phyloP scores from a whole-genome alignment of 768 basidiomycete genomes.

The Leccinum aurantiacum region DNA sequence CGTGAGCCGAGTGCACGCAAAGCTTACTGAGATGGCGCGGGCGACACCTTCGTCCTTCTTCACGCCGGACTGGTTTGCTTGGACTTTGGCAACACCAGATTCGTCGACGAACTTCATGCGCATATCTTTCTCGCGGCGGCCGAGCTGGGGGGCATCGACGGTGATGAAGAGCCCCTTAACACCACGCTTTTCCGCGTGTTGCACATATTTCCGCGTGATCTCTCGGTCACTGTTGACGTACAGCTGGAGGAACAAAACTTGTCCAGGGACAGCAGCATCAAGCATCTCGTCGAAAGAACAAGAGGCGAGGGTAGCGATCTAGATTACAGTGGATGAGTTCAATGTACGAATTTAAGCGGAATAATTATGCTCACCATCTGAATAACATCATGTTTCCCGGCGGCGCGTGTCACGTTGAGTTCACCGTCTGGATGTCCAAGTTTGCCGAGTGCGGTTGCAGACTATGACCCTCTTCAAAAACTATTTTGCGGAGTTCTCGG shows the following conservation, averaged over 20 bases:
- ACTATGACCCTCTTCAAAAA: slow-evolving; percentile 31
- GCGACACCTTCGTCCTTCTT: slow-evolving; percentile 73
- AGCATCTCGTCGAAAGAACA: slow-evolving; percentile 96
- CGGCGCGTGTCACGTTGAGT: slow-evolving; percentile 85
- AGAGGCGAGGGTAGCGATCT: slow-evolving; percentile 95
- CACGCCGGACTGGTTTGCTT: slow-evolving; percentile 25
- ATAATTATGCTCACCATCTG: slow-evolving; percentile 54
- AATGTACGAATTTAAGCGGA: background rate
- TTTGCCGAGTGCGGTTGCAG: slow-evolving; percentile 90
- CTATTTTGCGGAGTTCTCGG: slow-evolving; percentile 24
- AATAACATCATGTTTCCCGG: slow-evolving; percentile 72
- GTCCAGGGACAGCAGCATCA: slow-evolving; percentile 74
- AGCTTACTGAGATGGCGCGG: slow-evolving; percentile 77
- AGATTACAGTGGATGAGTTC: background rate
- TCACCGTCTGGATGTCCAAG: slow-evolving; percentile 96
- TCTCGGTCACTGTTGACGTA: slow-evolving; percentile 87
- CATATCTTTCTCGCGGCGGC: slow-evolving; percentile 93
- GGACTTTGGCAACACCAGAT: slow-evolving; percentile 25
- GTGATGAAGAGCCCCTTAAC: slow-evolving; percentile 96
- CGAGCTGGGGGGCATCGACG: slow-evolving; percentile 95
- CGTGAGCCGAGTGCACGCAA: slow-evolving; percentile 30
- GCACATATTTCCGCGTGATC: slow-evolving; percentile 82
- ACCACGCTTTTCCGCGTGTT: slow-evolving; percentile 87
- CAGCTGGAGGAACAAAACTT: slow-evolving; percentile 86
- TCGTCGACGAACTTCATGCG: slow-evolving; percentile 60